Evolutionary conservation across 2,329 filamentous ascomycete species (phyloP).

Genomic region (Alternaria sp.): DNA sequence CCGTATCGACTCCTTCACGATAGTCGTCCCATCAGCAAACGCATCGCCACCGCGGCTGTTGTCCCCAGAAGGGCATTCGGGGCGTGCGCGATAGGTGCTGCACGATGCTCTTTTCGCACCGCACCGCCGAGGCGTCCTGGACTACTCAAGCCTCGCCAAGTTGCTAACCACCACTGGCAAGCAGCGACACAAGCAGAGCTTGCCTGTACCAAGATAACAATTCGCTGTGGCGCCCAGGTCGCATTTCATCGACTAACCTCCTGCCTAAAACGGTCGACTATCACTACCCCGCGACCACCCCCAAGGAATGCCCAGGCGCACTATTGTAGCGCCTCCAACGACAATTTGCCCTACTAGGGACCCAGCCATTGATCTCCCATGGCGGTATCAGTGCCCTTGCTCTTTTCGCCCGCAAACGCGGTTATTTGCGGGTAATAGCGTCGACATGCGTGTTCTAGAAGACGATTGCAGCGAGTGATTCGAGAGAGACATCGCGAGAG

Average conservation of each 20-base stretch:
- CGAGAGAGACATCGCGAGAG: not conserved
- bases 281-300: slow-evolving; percentile 14
- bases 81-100: slow-evolving; percentile 12
- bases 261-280: slow-evolving; percentile 18
- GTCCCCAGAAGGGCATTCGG: slow-evolving; percentile 14
- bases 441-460: not conserved
- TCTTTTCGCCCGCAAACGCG: slow-evolving; percentile 1
- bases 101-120: slow-evolving; percentile 19
- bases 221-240: slow-evolving; percentile 19
- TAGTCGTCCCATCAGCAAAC: slow-evolving; percentile 18
- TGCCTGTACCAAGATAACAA: slow-evolving; percentile 20
- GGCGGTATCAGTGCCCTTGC: slow-evolving; percentile 12
- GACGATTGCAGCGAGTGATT: not conserved
- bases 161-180: slow-evolving; percentile 20
- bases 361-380: not conserved
- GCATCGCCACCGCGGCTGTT: slow-evolving; percentile 30
- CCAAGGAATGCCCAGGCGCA: slow-evolving; percentile 15
- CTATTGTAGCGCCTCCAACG: slow-evolving; percentile 16
- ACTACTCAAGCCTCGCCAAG: slow-evolving; percentile 24
- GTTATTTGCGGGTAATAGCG: slow-evolving; percentile 10
- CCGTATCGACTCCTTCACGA: slow-evolving; percentile 8
- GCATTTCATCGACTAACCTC: slow-evolving; percentile 12
- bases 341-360: slow-evolving; percentile 1
- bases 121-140: slow-evolving; percentile 20
- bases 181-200: slow-evolving; percentile 22